phyloP scores from a whole-genome alignment of 441 rosid species.

The Bocquillonia castaneifolia region DNA sequence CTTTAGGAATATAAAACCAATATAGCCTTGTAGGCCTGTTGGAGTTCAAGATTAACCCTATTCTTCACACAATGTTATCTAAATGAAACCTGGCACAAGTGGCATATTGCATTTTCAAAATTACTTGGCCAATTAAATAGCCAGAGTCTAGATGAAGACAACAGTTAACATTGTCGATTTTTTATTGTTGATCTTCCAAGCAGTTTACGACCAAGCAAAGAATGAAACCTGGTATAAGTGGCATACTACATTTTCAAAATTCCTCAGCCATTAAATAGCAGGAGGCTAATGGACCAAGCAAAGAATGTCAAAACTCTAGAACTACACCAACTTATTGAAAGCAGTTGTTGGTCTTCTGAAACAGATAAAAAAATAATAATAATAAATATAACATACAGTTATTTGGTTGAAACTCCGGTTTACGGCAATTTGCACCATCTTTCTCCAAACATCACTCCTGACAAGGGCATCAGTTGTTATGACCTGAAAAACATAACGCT shows the following conservation, averaged over 20 bases:
- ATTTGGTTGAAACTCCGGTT: conserved; percentile 95
- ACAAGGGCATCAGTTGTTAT: conserved; percentile 84
- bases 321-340: background rate
- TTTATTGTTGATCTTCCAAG: background rate
- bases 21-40: background rate
- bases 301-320: background rate
- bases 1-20: background rate
- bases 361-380: conserved; percentile 12
- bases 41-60: background rate
- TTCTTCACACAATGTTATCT: background rate
- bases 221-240: background rate
- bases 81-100: background rate
- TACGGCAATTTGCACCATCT: conserved; percentile 80
- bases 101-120: background rate
- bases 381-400: conserved; percentile 49
- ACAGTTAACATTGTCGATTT: background rate
- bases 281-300: background rate
- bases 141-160: background rate
- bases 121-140: background rate
- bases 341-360: background rate
- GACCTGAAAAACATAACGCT: conserved; percentile 49
- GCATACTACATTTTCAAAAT: background rate
- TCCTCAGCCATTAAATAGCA: background rate
- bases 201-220: too few relatives aligned
- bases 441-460: conserved; percentile 81